Percentiles rank a stretch among this genome's conserved stretches.
Evolutionary conservation across 2,329 filamentous ascomycete genomes (phyloP).

Genomic region (Penicillium sp.): DNA sequence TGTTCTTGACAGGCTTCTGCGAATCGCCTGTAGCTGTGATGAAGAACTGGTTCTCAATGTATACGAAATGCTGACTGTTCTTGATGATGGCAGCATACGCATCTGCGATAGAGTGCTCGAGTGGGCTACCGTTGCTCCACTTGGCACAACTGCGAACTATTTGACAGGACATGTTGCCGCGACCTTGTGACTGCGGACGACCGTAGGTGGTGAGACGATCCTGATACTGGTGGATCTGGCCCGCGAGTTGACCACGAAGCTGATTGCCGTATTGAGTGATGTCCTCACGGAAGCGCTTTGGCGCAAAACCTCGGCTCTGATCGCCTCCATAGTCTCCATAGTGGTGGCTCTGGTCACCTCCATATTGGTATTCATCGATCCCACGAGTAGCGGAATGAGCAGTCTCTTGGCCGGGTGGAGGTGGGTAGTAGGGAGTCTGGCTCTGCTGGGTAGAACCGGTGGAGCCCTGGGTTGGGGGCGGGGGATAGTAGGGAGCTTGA

Average conservation of each 20-base stretch:
- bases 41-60: slow-evolving; percentile 99
- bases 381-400: slow-evolving; percentile 40
- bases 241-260: slow-evolving; percentile 46
- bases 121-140: slow-evolving; percentile 91
- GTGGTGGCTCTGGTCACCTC: slow-evolving; percentile 40
- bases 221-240: slow-evolving; percentile 51
- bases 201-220: slow-evolving; percentile 38
- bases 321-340: slow-evolving; percentile 44
- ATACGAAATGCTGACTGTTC: slow-evolving; percentile 88
- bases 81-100: slow-evolving; percentile 84
- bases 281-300: slow-evolving; percentile 44
- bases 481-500: slow-evolving; percentile 16
- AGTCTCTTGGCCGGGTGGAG: slow-evolving; percentile 42
- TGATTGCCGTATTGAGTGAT: slow-evolving; percentile 43
- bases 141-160: slow-evolving; percentile 80
- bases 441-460: slow-evolving; percentile 14
- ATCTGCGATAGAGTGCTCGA: slow-evolving; percentile 80
- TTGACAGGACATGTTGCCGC: slow-evolving; percentile 45
- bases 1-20: slow-evolving; percentile 84
- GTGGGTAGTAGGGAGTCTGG: slow-evolving; percentile 47
- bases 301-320: slow-evolving; percentile 38
- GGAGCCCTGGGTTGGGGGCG: slow-evolving; percentile 15
- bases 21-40: slow-evolving; percentile 89
- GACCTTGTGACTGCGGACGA: slow-evolving; percentile 29
- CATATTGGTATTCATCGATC: slow-evolving; percentile 40